Percentiles rank a stretch among this genome's conserved stretches.
These are phyloP conservation scores for Boletus edulis DNA, from an alignment of 768 basidiomycete species.

Conservation along the genomic window DNA sequence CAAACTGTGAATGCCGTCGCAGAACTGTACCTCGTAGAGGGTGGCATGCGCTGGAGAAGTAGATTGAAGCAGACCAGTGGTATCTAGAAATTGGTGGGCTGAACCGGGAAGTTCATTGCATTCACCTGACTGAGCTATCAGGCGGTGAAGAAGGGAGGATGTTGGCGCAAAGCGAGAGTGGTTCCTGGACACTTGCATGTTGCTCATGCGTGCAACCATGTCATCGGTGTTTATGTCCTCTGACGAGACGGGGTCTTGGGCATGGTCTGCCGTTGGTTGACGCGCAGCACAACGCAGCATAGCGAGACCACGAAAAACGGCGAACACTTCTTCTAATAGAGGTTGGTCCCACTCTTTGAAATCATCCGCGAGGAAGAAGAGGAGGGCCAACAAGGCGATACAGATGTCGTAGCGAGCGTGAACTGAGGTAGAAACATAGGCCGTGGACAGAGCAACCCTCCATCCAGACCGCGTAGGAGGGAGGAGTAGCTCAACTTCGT, in stretches of 20 bases:
- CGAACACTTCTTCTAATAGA: conserved; percentile 70
- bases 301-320: conserved; percentile 74
- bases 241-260: conserved; percentile 30
- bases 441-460: conserved; percentile 57
- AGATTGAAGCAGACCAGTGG: conserved; percentile 63
- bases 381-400: conserved; percentile 58
- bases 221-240: conserved; percentile 55
- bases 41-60: conserved; percentile 67
- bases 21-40: conserved; percentile 67
- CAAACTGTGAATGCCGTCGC: conserved; percentile 61
- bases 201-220: conserved; percentile 58
- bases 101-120: conserved; percentile 51
- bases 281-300: conserved; percentile 62
- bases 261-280: conserved; percentile 50
- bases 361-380: conserved; percentile 70
- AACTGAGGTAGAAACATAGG: conserved; percentile 60
- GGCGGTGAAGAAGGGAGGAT: conserved; percentile 60
- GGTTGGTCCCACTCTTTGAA: conserved; percentile 63
- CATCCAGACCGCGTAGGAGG: conserved; percentile 59
- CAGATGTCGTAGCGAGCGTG: conserved; percentile 76
- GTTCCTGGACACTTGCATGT: conserved; percentile 66
- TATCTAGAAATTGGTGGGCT: conserved; percentile 70
- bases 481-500: conserved; percentile 56
- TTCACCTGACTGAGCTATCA: conserved; percentile 53
- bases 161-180: conserved; percentile 47